These are phyloP conservation scores for Sporodiniella umbellata DNA, from an alignment of 371 early-diverging fungal species.

Conservation along the genomic window DNA sequence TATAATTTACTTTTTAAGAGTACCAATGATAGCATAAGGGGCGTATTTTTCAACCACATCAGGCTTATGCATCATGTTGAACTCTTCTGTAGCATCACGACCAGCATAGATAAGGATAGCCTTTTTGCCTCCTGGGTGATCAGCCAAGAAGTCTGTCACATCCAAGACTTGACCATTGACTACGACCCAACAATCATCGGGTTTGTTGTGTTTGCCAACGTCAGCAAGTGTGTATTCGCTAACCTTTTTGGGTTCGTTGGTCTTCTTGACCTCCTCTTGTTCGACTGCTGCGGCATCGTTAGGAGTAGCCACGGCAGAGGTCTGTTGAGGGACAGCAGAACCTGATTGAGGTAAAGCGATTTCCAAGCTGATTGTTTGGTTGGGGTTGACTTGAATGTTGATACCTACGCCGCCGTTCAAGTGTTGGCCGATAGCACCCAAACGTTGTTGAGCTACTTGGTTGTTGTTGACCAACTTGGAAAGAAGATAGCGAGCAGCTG, in stretches of 20 bases:
- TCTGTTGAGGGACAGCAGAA: neutral
- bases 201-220: constrained; percentile 86
- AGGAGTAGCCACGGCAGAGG: constrained; percentile 15
- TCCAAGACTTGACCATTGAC: constrained; percentile 91
- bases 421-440: constrained; percentile 71
- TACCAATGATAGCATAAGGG: constrained; percentile 77
- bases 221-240: constrained; percentile 60
- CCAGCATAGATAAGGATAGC: constrained; percentile 83
- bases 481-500: constrained; percentile 67
- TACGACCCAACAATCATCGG: constrained; percentile 94
- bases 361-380: constrained; percentile 62
- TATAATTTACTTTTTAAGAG: constrained; percentile 45
- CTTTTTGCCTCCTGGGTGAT: constrained; percentile 87
- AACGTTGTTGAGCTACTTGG: constrained; percentile 63
- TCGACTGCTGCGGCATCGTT: constrained; percentile 29
- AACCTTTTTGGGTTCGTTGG: constrained; percentile 36
- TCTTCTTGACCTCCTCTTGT: constrained; percentile 25
- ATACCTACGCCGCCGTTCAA: constrained; percentile 60
- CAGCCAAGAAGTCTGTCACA: constrained; percentile 86
- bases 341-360: constrained; percentile 48
- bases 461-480: constrained; percentile 50
- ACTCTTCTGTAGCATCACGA: constrained; percentile 84
- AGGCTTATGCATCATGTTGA: constrained; percentile 89
- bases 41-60: constrained; percentile 89
- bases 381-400: constrained; percentile 51